Percentiles rank a stretch among this genome's conserved stretches.
Conservation (phyloP, 2,329 filamentous ascomycete species). For the Arachnopeziza araneosa region DNA sequence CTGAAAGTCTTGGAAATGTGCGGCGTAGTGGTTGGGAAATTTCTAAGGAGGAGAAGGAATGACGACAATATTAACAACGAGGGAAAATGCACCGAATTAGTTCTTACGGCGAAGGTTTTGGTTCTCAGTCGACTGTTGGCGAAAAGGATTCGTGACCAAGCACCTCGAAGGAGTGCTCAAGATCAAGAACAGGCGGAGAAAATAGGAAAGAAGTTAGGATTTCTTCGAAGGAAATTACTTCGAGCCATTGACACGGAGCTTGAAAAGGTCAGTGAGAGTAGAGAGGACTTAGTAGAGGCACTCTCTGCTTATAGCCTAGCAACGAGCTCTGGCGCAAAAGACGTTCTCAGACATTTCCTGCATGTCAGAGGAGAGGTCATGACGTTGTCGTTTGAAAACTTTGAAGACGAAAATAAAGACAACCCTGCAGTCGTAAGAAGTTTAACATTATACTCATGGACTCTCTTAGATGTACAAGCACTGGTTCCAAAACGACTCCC, state of each 20-base stretch:
- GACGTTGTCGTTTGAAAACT: constrained; percentile 52
- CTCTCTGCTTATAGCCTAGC: constrained; percentile 78
- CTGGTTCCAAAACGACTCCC: constrained; percentile 68
- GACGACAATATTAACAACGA: constrained; percentile 22
- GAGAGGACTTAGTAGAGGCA: constrained; percentile 57
- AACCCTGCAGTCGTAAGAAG: constrained; percentile 50
- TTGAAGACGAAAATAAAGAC: constrained; percentile 37
- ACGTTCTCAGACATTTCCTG: constrained; percentile 75
- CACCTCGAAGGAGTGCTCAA: constrained; percentile 32
- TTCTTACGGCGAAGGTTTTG: constrained; percentile 63
- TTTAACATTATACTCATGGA: constrained; percentile 69
- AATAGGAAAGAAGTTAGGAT: constrained; percentile 57
- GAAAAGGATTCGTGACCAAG: constrained; percentile 61
- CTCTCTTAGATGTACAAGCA: constrained; percentile 69
- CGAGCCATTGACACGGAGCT: constrained; percentile 65
- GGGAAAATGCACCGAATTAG: constrained; percentile 36
- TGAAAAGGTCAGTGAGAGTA: constrained; percentile 48
- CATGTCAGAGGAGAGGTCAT: constrained; percentile 67
- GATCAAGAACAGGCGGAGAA: constrained; percentile 44
- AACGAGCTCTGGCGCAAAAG: constrained; percentile 72
- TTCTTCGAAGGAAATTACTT: constrained; percentile 57
- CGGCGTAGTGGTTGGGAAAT: constrained; percentile 41
- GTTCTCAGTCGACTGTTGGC: constrained; percentile 71
- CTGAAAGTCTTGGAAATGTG: constrained; percentile 48
- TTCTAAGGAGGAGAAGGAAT: constrained; percentile 37